Evolutionary conservation across 306 rosid genomes (phyloP), one percentile per base, ranked within the genome.

Genomic region (Coriaria nepalensis): DNA sequence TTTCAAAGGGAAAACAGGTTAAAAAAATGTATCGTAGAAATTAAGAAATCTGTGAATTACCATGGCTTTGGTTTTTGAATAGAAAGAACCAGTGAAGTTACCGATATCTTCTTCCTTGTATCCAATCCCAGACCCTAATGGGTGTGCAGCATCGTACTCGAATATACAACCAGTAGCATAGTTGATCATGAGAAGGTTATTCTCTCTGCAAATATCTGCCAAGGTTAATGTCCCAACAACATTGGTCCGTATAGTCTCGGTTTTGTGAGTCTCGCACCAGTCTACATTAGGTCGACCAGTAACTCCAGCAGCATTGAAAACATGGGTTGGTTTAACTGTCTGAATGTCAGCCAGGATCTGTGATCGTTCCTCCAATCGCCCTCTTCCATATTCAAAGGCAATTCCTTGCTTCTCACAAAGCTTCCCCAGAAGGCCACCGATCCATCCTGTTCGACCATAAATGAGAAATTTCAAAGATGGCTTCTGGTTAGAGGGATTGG

Each of bases 401-500:
- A 76, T 68, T 43, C 71, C 73, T 42, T 65, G 63, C 40, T 76
- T 72, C 68, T 72, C 68, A 59, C 76, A 68, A 33, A 72, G 54
- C 37, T 76, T 58, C 47, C 82, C 76, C 35, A 76, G 60, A 47
- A 72, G 68, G 6, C 76, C 75, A 2, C 82, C 82, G 33, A 72
- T 68, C 82, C 78, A 76, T 33, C 82, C 82, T 13, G 71, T 62
- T 33, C 67, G 61, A 14, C 82, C 78, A 50, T 72, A 76, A 38
- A 76, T 72, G 63, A 76, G 59, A 59, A 72, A 72, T 65, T 68
- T 76, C 55, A 71, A 33, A 50, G 68, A 51, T 50, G 71, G 43
- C 37, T 69, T 63, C 47, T 64, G 63, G 59, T 50, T 52, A 12
- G 63, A 39, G 9, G 39, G 63, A 6, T 39, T 53, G 58, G 10